Percentiles rank a stretch among this genome's conserved stretches.
Conservation (phyloP, 768 basidiomycete genomes). For the Punctularia strigosozonata region DNA sequence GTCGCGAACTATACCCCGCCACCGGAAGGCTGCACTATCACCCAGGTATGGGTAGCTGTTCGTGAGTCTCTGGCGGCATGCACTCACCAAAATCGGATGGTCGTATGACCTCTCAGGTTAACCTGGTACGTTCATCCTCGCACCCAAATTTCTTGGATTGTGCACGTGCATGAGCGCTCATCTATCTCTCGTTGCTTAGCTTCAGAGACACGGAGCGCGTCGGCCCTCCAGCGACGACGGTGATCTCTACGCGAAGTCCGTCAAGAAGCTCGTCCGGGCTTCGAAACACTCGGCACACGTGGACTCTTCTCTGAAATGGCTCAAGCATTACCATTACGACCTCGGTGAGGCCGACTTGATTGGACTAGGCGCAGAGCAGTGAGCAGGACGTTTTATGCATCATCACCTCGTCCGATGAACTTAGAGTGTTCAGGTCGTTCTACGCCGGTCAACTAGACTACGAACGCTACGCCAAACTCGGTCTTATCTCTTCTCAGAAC, state of each 20-base stretch:
- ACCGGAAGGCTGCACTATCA: background rate
- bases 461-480: conserved; percentile 39
- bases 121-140: conserved; percentile 33
- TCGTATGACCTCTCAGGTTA: conserved; percentile 27
- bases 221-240: conserved; percentile 50
- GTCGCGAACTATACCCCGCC: background rate
- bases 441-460: conserved; percentile 41
- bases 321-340: conserved; percentile 44
- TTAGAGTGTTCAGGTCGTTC: conserved; percentile 23
- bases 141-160: background rate
- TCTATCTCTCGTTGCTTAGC: conserved; percentile 22
- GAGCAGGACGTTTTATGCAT: conserved; percentile 11
- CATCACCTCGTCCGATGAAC: background rate
- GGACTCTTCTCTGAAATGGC: conserved; percentile 32
- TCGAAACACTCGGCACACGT: conserved; percentile 32
- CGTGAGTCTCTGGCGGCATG: background rate
- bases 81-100: background rate
- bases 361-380: conserved; percentile 57
- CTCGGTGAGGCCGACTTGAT: conserved; percentile 49
- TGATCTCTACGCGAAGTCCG: too few relatives aligned
- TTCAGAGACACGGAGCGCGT: conserved; percentile 74
- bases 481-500: conserved; percentile 26
- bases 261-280: conserved; percentile 35
- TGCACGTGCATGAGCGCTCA: background rate
- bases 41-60: background rate